Conservation (phyloP, 768 basidiomycete genomes). For the Serendipita vermifera region DNA sequence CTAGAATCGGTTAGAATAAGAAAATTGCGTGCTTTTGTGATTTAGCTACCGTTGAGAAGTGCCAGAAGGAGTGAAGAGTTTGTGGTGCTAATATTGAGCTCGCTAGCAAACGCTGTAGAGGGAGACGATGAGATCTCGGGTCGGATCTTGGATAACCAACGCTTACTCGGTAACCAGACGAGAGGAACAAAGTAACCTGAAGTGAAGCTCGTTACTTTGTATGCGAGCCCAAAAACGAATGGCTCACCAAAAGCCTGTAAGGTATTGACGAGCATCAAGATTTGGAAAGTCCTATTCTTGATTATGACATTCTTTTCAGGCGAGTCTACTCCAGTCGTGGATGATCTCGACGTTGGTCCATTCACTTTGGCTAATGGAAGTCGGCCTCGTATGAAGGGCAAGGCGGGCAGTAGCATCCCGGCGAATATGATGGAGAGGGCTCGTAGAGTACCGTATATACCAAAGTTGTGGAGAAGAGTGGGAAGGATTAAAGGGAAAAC, state of each 20-base stretch:
- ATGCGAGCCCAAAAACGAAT: not conserved
- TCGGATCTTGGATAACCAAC: not conserved
- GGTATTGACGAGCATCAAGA: slow-evolving; percentile 7
- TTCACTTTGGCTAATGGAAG: not conserved
- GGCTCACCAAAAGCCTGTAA: not conserved
- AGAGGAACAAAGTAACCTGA: slow-evolving; percentile 9
- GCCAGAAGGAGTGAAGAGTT: not conserved
- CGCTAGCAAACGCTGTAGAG: slow-evolving; percentile 7
- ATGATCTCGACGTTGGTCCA: too few relatives aligned
- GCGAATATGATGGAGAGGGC: slow-evolving; percentile 1
- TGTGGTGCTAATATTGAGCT: not conserved
- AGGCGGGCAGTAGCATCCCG: not conserved
- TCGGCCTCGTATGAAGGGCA: not conserved
- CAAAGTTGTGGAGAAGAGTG: not conserved
- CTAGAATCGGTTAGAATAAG: not conserved
- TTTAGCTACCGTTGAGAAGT: slow-evolving; percentile 3
- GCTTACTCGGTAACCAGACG: slow-evolving; percentile 11
- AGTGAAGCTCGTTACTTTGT: too few relatives aligned
- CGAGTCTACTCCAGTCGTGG: too few relatives aligned
- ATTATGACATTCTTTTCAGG: too few relatives aligned
- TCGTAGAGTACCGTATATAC: slow-evolving; percentile 3
- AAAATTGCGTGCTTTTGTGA: too few relatives aligned
- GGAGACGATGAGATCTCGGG: too few relatives aligned
- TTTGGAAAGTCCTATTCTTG: too few relatives aligned
- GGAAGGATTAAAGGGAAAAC: not conserved